Evolutionary conservation across 305 asterid genomes (phyloP).

Genomic region (Fraxinus velutina): DNA sequence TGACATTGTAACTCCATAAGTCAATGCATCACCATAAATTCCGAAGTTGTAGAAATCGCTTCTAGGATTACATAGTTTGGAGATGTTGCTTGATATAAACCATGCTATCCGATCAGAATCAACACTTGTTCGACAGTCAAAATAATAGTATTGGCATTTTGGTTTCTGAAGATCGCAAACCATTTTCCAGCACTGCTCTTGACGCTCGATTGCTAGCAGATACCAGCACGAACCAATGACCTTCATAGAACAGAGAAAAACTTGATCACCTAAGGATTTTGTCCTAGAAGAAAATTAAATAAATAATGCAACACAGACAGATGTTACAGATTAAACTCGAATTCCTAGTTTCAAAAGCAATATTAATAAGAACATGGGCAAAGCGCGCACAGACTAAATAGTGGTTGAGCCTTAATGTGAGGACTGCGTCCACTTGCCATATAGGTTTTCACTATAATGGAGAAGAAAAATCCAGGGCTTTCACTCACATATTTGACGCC

Average conservation of each 20-base stretch:
- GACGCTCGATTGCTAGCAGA: slow-evolving; percentile 53
- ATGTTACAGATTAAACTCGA: neutral
- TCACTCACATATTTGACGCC: neutral
- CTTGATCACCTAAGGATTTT: neutral
- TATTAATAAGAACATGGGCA: neutral
- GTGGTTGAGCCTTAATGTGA: neutral
- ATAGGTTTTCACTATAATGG: neutral
- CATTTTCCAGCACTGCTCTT: slow-evolving; percentile 52
- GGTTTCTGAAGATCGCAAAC: slow-evolving; percentile 46
- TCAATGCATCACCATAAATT: slow-evolving; percentile 41
- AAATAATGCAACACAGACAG: neutral
- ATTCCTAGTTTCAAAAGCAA: neutral
- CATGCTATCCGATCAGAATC: slow-evolving; percentile 30
- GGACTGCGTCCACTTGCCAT: neutral
- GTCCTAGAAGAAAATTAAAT: neutral
- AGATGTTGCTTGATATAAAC: slow-evolving; percentile 49
- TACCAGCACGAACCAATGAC: slow-evolving; percentile 71
- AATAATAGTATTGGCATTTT: slow-evolving; percentile 39
- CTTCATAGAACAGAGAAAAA: slow-evolving; percentile 21
- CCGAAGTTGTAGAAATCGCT: slow-evolving; percentile 41
- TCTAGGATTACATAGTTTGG: slow-evolving; percentile 33
- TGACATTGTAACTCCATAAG: slow-evolving; percentile 29
- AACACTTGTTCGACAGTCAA: slow-evolving; percentile 36
- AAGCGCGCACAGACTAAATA: neutral
- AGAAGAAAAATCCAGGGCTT: neutral